These are phyloP conservation scores for Lycium barbarum DNA, from an alignment of 257 asterid genomes.

Conservation along the genomic window DNA sequence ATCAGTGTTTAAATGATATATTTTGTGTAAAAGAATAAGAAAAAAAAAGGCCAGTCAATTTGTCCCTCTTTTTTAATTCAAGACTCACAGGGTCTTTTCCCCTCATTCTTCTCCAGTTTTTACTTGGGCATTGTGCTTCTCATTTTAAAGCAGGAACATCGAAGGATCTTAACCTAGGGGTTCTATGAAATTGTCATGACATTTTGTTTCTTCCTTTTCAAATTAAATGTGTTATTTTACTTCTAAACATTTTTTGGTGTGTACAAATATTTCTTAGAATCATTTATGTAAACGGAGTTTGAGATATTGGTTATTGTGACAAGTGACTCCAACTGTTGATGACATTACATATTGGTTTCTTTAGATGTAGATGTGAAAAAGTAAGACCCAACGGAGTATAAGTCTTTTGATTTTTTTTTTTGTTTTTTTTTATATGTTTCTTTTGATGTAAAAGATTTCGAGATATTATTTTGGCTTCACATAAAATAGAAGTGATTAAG, in stretches of 20 bases:
- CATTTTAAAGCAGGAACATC: background rate
- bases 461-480: background rate
- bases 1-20: background rate
- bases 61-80: background rate
- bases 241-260: background rate
- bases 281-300: background rate
- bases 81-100: background rate
- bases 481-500: background rate
- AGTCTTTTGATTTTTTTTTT: background rate
- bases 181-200: background rate
- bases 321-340: background rate
- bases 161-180: background rate
- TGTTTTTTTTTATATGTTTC: background rate
- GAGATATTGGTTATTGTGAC: background rate
- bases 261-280: background rate
- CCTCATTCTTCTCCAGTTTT: background rate
- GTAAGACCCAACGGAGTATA: background rate
- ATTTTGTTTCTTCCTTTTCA: background rate
- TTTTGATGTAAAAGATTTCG: background rate
- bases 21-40: background rate
- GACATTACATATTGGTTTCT: background rate
- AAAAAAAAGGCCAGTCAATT: background rate
- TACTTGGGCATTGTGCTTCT: background rate
- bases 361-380: background rate
- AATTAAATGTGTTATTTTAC: conserved; percentile 2